A percentile compares a stretch with the other conserved stretches of the same genome.
Conservation (phyloP, 768 basidiomycete genomes). For the Boletus huronensis region DNA sequence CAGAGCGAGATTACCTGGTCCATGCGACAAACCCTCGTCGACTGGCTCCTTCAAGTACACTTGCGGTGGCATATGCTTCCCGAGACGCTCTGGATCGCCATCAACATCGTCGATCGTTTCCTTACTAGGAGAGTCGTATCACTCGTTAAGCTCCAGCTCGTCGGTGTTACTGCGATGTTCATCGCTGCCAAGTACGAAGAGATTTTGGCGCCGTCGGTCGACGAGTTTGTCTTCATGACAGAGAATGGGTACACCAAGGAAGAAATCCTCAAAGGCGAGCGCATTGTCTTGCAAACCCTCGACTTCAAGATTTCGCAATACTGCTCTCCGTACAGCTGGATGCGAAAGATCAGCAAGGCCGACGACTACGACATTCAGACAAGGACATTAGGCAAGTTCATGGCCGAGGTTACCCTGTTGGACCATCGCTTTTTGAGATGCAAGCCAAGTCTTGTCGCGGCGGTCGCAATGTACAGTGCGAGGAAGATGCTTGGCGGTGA, state of each 20-base stretch:
- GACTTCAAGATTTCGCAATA: constrained; percentile 96
- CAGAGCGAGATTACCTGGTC: constrained; percentile 91
- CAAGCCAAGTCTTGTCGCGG: constrained; percentile 91
- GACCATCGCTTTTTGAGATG: constrained; percentile 91
- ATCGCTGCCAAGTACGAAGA: constrained; percentile 99
- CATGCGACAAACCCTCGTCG: constrained; percentile 95
- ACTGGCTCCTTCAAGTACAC: constrained; percentile 98
- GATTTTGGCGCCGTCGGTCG: constrained; percentile 92
- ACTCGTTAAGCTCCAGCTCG: constrained; percentile 88
- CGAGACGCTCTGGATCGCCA: constrained; percentile 97
- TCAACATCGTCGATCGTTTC: constrained; percentile 96
- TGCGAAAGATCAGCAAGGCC: constrained; percentile 96
- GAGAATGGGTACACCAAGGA: constrained; percentile 92
- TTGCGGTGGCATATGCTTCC: constrained; percentile 98
- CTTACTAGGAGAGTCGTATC: constrained; percentile 85
- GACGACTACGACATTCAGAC: constrained; percentile 99
- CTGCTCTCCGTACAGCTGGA: constrained; percentile 99
- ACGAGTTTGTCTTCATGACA: constrained; percentile 99
- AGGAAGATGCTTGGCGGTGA: constrained; percentile 90
- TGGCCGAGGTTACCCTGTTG: constrained; percentile 92
- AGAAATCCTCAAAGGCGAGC: constrained; percentile 97
- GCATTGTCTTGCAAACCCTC: constrained; percentile 91
- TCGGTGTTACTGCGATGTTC: constrained; percentile 98
- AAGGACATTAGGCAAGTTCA: constrained; percentile 93
- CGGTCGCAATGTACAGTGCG: constrained; percentile 96